A percentile compares a stretch with the other conserved stretches of the same genome.
phyloP scores from a whole-genome alignment of 805 yeast species.

The Candida ascalaphidarum region DNA sequence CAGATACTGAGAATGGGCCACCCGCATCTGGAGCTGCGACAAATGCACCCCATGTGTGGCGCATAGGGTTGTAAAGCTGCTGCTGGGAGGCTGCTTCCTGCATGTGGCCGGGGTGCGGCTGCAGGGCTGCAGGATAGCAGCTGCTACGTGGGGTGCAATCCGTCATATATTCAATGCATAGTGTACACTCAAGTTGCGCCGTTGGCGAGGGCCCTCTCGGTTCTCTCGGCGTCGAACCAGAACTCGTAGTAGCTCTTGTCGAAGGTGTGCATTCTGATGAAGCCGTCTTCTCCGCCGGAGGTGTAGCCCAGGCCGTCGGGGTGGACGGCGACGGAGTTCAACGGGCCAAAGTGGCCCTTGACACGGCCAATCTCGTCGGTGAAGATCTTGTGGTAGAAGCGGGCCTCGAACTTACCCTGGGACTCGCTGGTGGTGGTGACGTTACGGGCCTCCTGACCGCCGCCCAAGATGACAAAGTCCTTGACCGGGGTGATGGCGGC shows the following conservation, averaged over 20 bases:
- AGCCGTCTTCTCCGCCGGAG: conserved; percentile 99
- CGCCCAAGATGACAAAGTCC: conserved; percentile 89
- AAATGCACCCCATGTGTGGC: too few species aligned
- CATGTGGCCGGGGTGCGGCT: neutral
- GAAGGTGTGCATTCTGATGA: conserved; percentile 86
- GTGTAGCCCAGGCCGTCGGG: conserved; percentile 91
- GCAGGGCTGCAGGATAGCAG: neutral
- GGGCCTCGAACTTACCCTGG: conserved; percentile 95
- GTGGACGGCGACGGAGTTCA: conserved; percentile 87
- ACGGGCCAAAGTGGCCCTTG: conserved; percentile 98
- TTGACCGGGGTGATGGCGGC: conserved; percentile 92
- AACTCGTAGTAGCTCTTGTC: conserved; percentile 91
- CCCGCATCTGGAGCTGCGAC: too few species aligned
- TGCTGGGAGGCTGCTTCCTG: neutral
- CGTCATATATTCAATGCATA: neutral
- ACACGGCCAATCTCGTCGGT: conserved; percentile 96
- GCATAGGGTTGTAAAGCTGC: neutral
- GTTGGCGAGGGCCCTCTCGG: conserved; percentile 44
- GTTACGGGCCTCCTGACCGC: conserved; percentile 98
- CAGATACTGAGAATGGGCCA: too few species aligned
- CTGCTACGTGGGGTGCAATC: neutral
- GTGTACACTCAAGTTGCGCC: conserved; percentile 12
- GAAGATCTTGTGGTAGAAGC: conserved; percentile 91
- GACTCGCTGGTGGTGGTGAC: conserved; percentile 93
- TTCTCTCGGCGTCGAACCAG: conserved; percentile 76